phyloP scores from a whole-genome alignment of 208 protist genomes.

The Trypanosoma vivax region DNA sequence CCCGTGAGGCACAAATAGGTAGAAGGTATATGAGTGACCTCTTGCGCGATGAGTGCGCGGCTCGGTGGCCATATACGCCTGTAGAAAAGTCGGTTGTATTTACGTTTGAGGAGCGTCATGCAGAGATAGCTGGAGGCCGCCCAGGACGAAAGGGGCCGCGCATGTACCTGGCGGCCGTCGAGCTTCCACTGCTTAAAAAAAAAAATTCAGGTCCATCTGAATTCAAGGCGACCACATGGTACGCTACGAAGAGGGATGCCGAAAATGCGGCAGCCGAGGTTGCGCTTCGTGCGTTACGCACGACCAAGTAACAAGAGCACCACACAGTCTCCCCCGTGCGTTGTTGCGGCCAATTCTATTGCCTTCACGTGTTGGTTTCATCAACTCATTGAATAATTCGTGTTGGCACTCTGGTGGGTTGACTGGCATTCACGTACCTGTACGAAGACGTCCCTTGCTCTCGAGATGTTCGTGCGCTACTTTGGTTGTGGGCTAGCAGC shows the following conservation, averaged over 20 bases:
- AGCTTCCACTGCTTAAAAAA: constrained; percentile 62
- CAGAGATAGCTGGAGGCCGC: constrained; percentile 29
- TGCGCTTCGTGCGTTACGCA: constrained; percentile 34
- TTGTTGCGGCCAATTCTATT: too few relatives aligned
- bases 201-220: constrained; percentile 37
- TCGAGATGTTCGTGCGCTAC: too few relatives aligned
- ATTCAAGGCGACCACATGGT: constrained; percentile 47
- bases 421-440: too few relatives aligned
- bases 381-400: too few relatives aligned
- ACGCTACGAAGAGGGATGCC: constrained; percentile 34
- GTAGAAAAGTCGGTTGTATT: constrained; percentile 56
- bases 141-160: constrained; percentile 37
- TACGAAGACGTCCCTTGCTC: too few relatives aligned
- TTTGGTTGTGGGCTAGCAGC: too few relatives aligned
- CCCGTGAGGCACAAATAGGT: constrained; percentile 36
- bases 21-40: constrained; percentile 54
- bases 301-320: constrained; percentile 21
- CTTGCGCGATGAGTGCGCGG: constrained; percentile 49
- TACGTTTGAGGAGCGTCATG: constrained; percentile 39
- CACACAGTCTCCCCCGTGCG: background rate
- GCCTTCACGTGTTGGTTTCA: too few relatives aligned
- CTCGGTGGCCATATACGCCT: constrained; percentile 66
- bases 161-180: constrained; percentile 46
- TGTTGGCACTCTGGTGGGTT: too few relatives aligned
- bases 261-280: constrained; percentile 52